A percentile compares a stretch with the other conserved stretches of the same genome.
Conservation (phyloP, 2,329 filamentous ascomycete species). For the Diaporthe aspalathi region DNA sequence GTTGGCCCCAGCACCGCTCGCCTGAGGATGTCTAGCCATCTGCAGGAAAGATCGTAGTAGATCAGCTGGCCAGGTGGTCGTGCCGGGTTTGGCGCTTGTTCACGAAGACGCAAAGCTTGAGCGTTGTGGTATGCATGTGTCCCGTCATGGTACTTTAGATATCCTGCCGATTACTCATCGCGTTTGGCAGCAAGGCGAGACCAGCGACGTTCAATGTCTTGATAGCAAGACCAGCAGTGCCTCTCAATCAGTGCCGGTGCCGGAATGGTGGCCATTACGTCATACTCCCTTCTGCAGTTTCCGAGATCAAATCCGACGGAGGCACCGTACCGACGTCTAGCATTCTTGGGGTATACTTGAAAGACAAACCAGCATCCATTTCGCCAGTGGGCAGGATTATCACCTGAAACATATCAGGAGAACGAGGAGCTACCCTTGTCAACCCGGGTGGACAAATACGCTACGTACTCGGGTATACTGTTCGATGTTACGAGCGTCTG, state of each 20-base stretch:
- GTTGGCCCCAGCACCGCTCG: neutral
- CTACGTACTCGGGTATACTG: neutral
- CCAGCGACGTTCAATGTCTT: too few relatives aligned
- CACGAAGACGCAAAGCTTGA: too few relatives aligned
- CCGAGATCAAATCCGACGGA: neutral
- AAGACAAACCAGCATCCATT: too few relatives aligned
- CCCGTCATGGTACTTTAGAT: neutral
- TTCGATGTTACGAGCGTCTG: neutral
- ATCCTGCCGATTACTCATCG: neutral
- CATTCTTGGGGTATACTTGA: too few relatives aligned
- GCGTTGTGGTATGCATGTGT: neutral
- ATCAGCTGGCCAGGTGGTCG: neutral
- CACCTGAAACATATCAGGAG: too few relatives aligned
- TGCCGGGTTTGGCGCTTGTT: neutral
- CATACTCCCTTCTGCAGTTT: neutral
- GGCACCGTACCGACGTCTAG: too few relatives aligned
- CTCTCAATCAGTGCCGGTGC: neutral
- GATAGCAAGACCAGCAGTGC: neutral
- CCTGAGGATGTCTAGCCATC: slow-evolving; percentile 1
- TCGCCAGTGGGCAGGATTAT: too few relatives aligned
- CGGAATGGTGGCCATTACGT: slow-evolving; percentile 7
- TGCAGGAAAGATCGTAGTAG: slow-evolving; percentile 14
- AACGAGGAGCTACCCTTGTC: too few relatives aligned
- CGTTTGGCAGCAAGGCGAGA: neutral
- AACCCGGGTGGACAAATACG: neutral